phyloP scores from a whole-genome alignment of 352 stramenopile species.

The Phytophthora ohioensis region DNA sequence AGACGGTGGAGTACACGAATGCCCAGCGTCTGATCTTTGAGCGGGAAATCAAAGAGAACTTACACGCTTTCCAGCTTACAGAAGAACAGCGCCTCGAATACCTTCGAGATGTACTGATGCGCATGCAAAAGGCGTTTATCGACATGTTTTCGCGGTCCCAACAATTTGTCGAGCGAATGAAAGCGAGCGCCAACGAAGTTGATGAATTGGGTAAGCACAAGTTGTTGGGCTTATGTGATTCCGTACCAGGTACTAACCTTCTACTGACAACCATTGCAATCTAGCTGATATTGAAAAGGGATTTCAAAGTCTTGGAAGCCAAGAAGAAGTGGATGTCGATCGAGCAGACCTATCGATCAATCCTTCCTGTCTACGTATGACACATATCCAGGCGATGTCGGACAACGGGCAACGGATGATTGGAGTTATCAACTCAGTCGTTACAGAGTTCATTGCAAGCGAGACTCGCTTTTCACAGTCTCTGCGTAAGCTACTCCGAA shows the following conservation, averaged over 20 bases:
- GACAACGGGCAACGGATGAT: conserved; percentile 74
- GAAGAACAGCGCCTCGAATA: conserved; percentile 88
- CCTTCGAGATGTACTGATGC: conserved; percentile 77
- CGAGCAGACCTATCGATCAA: conserved; percentile 64
- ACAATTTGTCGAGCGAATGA: conserved; percentile 59
- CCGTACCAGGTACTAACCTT: background rate
- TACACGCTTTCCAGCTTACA: conserved; percentile 83
- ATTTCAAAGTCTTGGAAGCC: conserved; percentile 63
- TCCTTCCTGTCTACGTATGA: conserved; percentile 71
- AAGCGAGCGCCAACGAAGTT: conserved; percentile 57
- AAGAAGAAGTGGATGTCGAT: conserved; percentile 55
- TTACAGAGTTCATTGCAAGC: conserved; percentile 65
- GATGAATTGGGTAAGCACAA: conserved; percentile 70
- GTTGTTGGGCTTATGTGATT: background rate
- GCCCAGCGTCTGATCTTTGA: conserved; percentile 71
- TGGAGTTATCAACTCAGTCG: conserved; percentile 53
- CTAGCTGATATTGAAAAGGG: conserved; percentile 81
- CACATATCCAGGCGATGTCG: conserved; percentile 73
- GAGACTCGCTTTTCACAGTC: conserved; percentile 66
- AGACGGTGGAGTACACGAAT: conserved; percentile 75
- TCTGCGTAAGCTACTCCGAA: conserved; percentile 63
- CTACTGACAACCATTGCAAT: background rate
- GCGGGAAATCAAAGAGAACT: conserved; percentile 78
- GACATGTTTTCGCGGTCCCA: conserved; percentile 55
- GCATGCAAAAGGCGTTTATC: conserved; percentile 66